phyloP scores from a whole-genome alignment of 331 rosid species.

The Malus hybrid region DNA sequence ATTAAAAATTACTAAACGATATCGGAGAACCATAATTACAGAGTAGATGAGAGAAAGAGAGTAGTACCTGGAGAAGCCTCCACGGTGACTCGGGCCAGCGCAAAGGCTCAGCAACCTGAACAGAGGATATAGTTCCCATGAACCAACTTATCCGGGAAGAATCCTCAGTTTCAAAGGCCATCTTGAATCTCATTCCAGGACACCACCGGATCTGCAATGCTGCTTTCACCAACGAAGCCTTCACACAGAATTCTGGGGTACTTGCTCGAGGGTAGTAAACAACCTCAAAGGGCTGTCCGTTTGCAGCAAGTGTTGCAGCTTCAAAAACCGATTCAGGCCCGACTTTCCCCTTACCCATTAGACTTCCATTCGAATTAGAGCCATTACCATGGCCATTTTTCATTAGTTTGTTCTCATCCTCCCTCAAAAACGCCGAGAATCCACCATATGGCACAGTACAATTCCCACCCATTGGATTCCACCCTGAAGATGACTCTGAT shows the following conservation, averaged over 20 bases:
- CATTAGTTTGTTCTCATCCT: constrained; percentile 43
- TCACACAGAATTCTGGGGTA: constrained; percentile 85
- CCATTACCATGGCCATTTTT: constrained; percentile 41
- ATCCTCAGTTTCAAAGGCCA: constrained; percentile 91
- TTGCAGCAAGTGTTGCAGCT: constrained; percentile 67
- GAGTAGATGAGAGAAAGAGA: neutral
- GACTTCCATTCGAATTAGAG: constrained; percentile 30
- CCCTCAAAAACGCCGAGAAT: constrained; percentile 49
- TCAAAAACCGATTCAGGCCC: constrained; percentile 62
- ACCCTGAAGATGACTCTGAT: constrained; percentile 50
- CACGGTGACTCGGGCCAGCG: constrained; percentile 92
- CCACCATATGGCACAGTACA: constrained; percentile 50
- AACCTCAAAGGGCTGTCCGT: constrained; percentile 69
- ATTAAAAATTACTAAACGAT: neutral
- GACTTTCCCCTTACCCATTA: constrained; percentile 55
- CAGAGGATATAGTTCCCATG: constrained; percentile 82
- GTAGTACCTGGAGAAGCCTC: constrained; percentile 86
- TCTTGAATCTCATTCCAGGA: constrained; percentile 89
- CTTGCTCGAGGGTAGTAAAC: constrained; percentile 83
- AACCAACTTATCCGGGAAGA: constrained; percentile 88
- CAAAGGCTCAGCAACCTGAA: constrained; percentile 65
- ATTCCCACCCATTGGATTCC: constrained; percentile 71
- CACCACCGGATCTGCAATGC: constrained; percentile 74
- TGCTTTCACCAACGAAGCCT: constrained; percentile 56
- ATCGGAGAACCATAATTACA: neutral